phyloP scores from a whole-genome alignment of 305 asterid genomes.

The Stenogyne calaminthoides region DNA sequence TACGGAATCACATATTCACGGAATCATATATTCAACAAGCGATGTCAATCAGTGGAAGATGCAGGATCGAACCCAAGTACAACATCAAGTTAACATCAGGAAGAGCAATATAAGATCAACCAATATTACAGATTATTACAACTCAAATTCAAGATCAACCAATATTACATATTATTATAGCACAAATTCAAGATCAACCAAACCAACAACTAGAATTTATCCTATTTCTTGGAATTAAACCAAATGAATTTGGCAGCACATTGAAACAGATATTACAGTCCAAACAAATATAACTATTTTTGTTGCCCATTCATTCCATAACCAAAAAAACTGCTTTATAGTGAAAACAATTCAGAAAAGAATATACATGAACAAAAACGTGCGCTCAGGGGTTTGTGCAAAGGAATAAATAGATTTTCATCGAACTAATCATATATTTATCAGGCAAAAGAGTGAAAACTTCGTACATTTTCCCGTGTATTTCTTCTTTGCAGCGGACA shows the following conservation, averaged over 20 bases:
- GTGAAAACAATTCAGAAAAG: not conserved
- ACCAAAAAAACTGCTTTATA: not conserved
- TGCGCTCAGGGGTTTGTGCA: too few relatives aligned
- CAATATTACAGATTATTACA: not conserved
- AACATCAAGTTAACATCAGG: not conserved
- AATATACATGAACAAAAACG: not conserved
- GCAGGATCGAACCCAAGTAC: not conserved
- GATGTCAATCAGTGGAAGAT: not conserved
- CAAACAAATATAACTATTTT: not conserved
- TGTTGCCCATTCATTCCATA: not conserved
- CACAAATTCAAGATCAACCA: too few relatives aligned
- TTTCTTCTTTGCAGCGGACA: constrained; percentile 64
- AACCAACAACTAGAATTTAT: not conserved
- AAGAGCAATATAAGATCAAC: not conserved
- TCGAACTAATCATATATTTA: not conserved
- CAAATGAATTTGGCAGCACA: not conserved
- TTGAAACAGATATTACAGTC: not conserved
- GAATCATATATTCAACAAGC: not conserved
- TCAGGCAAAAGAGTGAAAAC: not conserved
- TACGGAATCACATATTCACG: not conserved
- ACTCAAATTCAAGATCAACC: not conserved
- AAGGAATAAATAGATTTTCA: not conserved
- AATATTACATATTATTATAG: too few relatives aligned
- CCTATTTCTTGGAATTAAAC: not conserved
- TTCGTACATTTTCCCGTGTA: constrained; percentile 70